These are phyloP conservation scores for Pyricularia grisea DNA, from an alignment of 2,329 filamentous ascomycete species.

Conservation along the genomic window DNA sequence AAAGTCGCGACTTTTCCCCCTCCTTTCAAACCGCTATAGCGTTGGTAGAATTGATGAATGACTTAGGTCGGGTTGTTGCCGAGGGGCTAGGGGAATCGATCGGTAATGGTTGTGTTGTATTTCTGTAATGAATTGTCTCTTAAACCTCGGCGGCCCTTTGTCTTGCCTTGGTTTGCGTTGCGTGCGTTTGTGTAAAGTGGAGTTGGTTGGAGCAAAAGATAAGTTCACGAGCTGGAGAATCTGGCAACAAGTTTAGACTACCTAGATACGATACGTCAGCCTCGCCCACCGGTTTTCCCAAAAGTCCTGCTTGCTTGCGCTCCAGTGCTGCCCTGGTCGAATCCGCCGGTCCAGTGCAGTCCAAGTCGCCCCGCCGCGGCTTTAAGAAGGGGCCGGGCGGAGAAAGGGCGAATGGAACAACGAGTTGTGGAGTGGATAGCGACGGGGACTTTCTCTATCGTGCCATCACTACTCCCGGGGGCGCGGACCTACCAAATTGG, in stretches of 20 bases:
- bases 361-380: background rate
- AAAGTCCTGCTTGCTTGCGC: background rate
- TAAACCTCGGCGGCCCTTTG: background rate
- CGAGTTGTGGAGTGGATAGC: background rate
- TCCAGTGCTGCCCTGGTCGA: background rate
- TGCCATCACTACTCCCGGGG: background rate
- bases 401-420: background rate
- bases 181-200: background rate
- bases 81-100: background rate
- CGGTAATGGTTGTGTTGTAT: background rate
- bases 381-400: background rate
- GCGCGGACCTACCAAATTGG: background rate
- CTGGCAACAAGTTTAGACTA: background rate
- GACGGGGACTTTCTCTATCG: background rate
- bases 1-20: background rate
- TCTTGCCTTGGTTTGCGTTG: background rate
- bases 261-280: slow-evolving; percentile 2
- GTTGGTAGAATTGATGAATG: background rate
- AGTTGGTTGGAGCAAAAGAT: background rate
- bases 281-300: background rate
- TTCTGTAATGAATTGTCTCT: background rate
- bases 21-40: background rate
- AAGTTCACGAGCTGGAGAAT: background rate
- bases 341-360: background rate
- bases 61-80: background rate